Conservation (phyloP, 371 early-diverging fungal genomes). For the Polyrhizophydium stewartii region DNA sequence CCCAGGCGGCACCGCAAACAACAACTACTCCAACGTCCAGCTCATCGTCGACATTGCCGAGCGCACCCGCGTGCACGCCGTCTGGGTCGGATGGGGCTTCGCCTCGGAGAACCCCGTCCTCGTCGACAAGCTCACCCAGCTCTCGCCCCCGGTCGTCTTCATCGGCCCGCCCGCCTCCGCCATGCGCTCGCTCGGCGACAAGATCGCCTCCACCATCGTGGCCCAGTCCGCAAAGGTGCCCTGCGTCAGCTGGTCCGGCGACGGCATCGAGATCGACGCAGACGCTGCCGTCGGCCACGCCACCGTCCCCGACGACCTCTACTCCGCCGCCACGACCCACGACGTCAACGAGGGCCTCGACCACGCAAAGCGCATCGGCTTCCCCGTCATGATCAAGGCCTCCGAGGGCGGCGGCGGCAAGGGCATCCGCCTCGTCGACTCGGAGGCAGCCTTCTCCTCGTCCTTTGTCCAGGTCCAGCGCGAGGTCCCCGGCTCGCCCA, state of each 20-base stretch:
- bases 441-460: slow-evolving; percentile 64
- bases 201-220: slow-evolving; percentile 97
- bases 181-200: slow-evolving; percentile 97
- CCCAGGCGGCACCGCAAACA: slow-evolving; percentile 93
- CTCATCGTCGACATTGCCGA: slow-evolving; percentile 97
- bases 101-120: slow-evolving; percentile 97
- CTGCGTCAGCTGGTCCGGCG: slow-evolving; percentile 94
- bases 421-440: slow-evolving; percentile 92
- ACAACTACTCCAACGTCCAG: slow-evolving; percentile 98
- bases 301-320: slow-evolving; percentile 72
- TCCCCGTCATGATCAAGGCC: slow-evolving; percentile 99
- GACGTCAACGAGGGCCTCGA: slow-evolving; percentile 49
- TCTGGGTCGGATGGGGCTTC: slow-evolving; percentile 94
- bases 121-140: slow-evolving; percentile 82
- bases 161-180: slow-evolving; percentile 98
- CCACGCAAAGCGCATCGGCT: slow-evolving; percentile 86
- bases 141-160: slow-evolving; percentile 81
- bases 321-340: slow-evolving; percentile 60
- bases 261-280: slow-evolving; percentile 59
- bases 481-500: slow-evolving; percentile 95
- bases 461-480: slow-evolving; percentile 82
- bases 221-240: slow-evolving; percentile 96
- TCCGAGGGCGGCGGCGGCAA: slow-evolving; percentile 99
- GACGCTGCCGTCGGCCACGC: slow-evolving; percentile 65
- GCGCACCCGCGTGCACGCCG: slow-evolving; percentile 84